These are phyloP conservation scores for Penicillium freii DNA, from an alignment of 2,329 filamentous ascomycete genomes.

Conservation along the genomic window DNA sequence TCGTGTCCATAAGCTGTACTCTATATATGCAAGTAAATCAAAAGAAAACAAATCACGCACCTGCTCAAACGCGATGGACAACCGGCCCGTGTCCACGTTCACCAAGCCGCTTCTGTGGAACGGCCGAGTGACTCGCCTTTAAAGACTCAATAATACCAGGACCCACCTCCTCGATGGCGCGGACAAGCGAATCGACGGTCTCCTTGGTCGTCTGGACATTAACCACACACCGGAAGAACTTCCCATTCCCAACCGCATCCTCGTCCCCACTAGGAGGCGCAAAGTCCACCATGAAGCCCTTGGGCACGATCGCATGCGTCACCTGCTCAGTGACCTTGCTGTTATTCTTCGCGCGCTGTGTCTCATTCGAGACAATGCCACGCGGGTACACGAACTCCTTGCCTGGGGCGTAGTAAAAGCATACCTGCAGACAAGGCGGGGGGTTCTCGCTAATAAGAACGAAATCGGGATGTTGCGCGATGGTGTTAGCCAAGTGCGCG, in stretches of 20 bases:
- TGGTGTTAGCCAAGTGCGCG: slow-evolving; percentile 60
- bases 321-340: slow-evolving; percentile 57
- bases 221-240: slow-evolving; percentile 68
- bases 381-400: slow-evolving; percentile 48
- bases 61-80: slow-evolving; percentile 24
- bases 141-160: slow-evolving; percentile 33
- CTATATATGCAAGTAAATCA: slow-evolving; percentile 8
- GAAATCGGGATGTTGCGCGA: slow-evolving; percentile 61
- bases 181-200: slow-evolving; percentile 63
- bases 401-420: slow-evolving; percentile 77
- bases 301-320: slow-evolving; percentile 52
- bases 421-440: slow-evolving; percentile 87
- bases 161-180: slow-evolving; percentile 54
- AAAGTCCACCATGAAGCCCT: slow-evolving; percentile 70
- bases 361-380: slow-evolving; percentile 34
- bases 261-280: slow-evolving; percentile 52
- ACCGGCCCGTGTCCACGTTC: slow-evolving; percentile 39
- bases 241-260: slow-evolving; percentile 55
- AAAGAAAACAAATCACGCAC: not conserved
- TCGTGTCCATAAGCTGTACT: not conserved
- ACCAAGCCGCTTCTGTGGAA: slow-evolving; percentile 27
- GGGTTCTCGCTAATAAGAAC: slow-evolving; percentile 71
- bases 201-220: slow-evolving; percentile 60
- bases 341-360: slow-evolving; percentile 48
- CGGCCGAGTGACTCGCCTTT: slow-evolving; percentile 19